Evolutionary conservation across 129 eudicot genomes (phyloP).

Genomic region (Calendula officinalis): DNA sequence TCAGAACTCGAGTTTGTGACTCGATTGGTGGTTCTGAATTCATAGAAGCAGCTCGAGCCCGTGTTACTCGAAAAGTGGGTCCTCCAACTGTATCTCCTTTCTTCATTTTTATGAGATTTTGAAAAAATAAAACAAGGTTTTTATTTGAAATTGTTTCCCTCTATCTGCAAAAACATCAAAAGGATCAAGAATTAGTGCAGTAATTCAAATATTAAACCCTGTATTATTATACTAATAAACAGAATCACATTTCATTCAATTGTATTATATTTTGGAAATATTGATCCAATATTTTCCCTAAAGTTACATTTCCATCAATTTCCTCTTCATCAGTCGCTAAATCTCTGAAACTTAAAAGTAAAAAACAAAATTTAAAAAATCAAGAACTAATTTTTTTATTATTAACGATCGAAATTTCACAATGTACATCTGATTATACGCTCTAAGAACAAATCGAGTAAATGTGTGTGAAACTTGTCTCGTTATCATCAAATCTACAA

Average conservation of each 20-base stretch:
- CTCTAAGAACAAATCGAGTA: neutral
- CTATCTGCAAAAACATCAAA: slow-evolving; percentile 32
- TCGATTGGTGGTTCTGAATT: slow-evolving; percentile 30
- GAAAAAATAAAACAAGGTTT: slow-evolving; percentile 26
- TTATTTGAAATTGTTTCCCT: slow-evolving; percentile 15
- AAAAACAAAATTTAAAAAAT: neutral
- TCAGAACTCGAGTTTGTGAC: slow-evolving; percentile 31
- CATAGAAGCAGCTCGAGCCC: slow-evolving; percentile 60
- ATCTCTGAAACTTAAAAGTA: neutral
- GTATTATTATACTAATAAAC: slow-evolving; percentile 4
- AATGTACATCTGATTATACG: slow-evolving; percentile 15
- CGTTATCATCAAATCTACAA: slow-evolving; percentile 5
- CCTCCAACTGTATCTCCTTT: slow-evolving; percentile 29
- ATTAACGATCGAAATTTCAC: slow-evolving; percentile 13
- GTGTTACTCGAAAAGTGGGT: slow-evolving; percentile 52
- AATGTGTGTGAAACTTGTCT: slow-evolving; percentile 8
- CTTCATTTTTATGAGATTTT: slow-evolving; percentile 33
- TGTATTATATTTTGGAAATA: slow-evolving; percentile 2
- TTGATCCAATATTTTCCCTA: slow-evolving; percentile 11
- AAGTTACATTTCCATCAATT: neutral
- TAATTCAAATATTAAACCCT: neutral
- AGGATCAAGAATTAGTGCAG: slow-evolving; percentile 8
- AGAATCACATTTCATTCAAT: neutral
- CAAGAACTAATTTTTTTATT: neutral
- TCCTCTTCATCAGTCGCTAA: neutral